Evolutionary conservation across 2,329 filamentous ascomycete genomes (phyloP).

Genomic region (Xylaria multiplex): DNA sequence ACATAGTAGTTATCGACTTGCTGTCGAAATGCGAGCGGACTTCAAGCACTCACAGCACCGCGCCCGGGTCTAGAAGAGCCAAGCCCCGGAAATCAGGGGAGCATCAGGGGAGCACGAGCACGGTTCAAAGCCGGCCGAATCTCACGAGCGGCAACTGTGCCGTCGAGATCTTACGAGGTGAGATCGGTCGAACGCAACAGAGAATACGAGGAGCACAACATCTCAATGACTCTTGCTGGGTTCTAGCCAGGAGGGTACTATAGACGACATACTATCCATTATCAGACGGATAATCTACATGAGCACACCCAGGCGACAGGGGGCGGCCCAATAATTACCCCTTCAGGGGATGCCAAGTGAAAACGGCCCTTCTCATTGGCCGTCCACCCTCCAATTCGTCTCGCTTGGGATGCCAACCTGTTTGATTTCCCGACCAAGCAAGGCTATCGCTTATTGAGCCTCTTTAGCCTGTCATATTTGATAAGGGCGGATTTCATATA

Average conservation of each 20-base stretch:
- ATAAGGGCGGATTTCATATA: slow-evolving; percentile 43
- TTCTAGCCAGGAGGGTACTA: slow-evolving; percentile 27
- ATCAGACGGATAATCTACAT: slow-evolving; percentile 15
- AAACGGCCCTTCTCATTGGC: slow-evolving; percentile 22
- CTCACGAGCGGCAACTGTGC: not conserved
- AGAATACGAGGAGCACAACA: slow-evolving; percentile 29
- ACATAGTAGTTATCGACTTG: not conserved
- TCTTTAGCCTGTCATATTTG: slow-evolving; percentile 47
- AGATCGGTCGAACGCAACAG: slow-evolving; percentile 26
- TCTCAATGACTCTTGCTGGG: not conserved
- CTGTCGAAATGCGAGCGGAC: not conserved
- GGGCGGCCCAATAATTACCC: slow-evolving; percentile 11
- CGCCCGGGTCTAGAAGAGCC: slow-evolving; percentile 5
- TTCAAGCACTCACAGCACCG: not conserved
- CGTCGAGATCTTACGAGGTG: slow-evolving; percentile 3
- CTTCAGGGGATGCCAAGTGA: slow-evolving; percentile 21
- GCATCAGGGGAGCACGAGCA: not conserved
- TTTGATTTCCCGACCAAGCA: slow-evolving; percentile 23
- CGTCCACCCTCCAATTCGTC: not conserved
- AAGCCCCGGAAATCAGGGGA: not conserved
- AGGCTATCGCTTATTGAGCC: slow-evolving; percentile 44
- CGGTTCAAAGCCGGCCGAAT: not conserved
- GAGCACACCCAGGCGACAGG: slow-evolving; percentile 12
- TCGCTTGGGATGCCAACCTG: slow-evolving; percentile 17
- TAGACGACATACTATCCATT: slow-evolving; percentile 23